phyloP scores from a whole-genome alignment of 2,329 filamentous ascomycete genomes.

The Chrysoporthe cubensis region DNA sequence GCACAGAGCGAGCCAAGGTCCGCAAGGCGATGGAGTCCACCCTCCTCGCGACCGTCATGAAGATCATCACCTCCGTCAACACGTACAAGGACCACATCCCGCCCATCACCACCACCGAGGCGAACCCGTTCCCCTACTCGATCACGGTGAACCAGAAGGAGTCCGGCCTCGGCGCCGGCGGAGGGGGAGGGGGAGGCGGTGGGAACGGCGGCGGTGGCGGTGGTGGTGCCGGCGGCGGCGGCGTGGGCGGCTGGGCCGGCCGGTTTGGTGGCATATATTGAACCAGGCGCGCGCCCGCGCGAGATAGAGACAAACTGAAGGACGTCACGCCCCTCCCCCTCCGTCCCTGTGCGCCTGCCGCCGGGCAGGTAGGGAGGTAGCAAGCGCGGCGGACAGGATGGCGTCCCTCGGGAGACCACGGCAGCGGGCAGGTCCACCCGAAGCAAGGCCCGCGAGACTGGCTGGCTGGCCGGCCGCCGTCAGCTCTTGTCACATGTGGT shows the following conservation, averaged over 20 bases:
- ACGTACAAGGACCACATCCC: slow-evolving; percentile 94
- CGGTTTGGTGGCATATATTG: slow-evolving; percentile 25
- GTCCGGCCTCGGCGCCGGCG: slow-evolving; percentile 6
- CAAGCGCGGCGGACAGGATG: background rate
- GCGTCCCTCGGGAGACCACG: background rate
- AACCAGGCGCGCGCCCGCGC: background rate
- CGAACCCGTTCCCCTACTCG: slow-evolving; percentile 94
- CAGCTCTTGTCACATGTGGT: background rate
- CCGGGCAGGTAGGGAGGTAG: background rate
- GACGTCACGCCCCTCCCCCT: background rate
- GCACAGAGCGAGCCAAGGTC: slow-evolving; percentile 80
- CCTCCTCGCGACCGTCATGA: slow-evolving; percentile 83
- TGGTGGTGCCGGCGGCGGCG: slow-evolving; percentile 5
- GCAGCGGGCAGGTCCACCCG: background rate
- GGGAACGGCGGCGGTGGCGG: background rate
- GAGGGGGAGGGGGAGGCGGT: background rate
- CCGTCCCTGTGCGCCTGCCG: background rate
- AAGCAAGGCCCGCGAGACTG: background rate
- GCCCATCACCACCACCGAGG: slow-evolving; percentile 83
- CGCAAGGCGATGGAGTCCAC: slow-evolving; percentile 90
- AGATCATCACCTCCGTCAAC: slow-evolving; percentile 87
- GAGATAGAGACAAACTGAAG: background rate
- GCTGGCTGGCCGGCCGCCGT: background rate
- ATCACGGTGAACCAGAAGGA: slow-evolving; percentile 86
- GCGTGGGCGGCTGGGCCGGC: slow-evolving; percentile 17